Percentiles rank a stretch among this genome's conserved stretches.
phyloP scores from a whole-genome alignment of 371 early-diverging fungal species.

The Mucor lusitanicus region DNA sequence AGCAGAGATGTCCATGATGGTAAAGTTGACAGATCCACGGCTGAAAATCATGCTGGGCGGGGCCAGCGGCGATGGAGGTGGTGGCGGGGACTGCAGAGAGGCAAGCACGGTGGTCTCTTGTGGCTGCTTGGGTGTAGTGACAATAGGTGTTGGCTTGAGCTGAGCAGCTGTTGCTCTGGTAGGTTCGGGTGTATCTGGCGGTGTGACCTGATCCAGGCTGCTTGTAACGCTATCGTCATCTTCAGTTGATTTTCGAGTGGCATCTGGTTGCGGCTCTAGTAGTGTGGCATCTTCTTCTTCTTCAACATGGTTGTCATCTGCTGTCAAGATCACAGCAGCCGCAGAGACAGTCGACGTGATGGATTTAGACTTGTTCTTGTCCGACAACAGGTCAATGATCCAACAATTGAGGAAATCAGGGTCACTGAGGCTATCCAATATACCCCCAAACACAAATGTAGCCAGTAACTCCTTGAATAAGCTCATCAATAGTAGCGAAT shows the following conservation, averaged over 20 bases:
- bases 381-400: slow-evolving; percentile 39
- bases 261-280: background rate
- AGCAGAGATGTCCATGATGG: slow-evolving; percentile 48
- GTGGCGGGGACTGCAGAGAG: slow-evolving; percentile 9
- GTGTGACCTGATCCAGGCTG: background rate
- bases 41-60: slow-evolving; percentile 25
- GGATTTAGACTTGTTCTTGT: slow-evolving; percentile 6
- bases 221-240: slow-evolving; percentile 1
- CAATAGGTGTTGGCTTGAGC: background rate
- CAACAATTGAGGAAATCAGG: slow-evolving; percentile 49
- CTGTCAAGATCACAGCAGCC: slow-evolving; percentile 5
- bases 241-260: background rate
- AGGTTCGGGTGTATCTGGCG: slow-evolving; percentile 13
- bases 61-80: background rate
- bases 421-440: slow-evolving; percentile 38
- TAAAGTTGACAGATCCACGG: slow-evolving; percentile 41
- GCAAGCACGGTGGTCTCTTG: slow-evolving; percentile 5
- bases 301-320: background rate
- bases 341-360: slow-evolving; percentile 5
- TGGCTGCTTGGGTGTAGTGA: background rate
- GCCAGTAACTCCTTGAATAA: slow-evolving; percentile 45
- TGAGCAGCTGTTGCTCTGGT: background rate
- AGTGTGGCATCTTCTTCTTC: background rate
- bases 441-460: slow-evolving; percentile 36
- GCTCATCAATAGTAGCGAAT: slow-evolving; percentile 31